Percentiles rank a stretch among this genome's conserved stretches.
These are phyloP conservation scores for Vachellia pachyceras DNA, from an alignment of 306 rosid species.

Conservation along the genomic window DNA sequence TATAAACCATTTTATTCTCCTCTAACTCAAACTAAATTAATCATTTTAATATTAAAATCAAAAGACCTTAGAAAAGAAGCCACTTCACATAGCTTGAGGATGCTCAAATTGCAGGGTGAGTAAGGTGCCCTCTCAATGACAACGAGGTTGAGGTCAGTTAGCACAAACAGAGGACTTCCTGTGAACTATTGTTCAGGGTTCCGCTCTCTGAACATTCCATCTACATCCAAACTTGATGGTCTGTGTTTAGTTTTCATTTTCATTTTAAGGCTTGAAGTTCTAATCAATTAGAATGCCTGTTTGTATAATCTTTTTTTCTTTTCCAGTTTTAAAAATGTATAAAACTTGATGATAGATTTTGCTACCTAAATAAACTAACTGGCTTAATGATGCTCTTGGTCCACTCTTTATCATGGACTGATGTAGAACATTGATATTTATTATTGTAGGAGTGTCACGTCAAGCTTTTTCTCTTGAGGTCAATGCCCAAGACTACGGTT, in stretches of 20 bases:
- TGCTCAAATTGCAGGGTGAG: constrained; percentile 72
- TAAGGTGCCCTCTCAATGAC: constrained; percentile 99
- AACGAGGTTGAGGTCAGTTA: constrained; percentile 72
- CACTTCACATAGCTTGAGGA: constrained; percentile 35
- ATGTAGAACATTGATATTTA: constrained; percentile 37
- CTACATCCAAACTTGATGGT: constrained; percentile 74
- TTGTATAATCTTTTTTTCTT: neutral
- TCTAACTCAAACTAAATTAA: constrained; percentile 14
- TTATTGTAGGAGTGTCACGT: constrained; percentile 81
- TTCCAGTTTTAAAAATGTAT: neutral
- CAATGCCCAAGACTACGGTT: constrained; percentile 85
- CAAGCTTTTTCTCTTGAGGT: constrained; percentile 82
- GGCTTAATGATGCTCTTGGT: constrained; percentile 29
- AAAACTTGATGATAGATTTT: constrained; percentile 10
- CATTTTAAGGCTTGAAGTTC: constrained; percentile 13
- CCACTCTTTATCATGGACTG: constrained; percentile 16
- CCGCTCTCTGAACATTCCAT: constrained; percentile 52
- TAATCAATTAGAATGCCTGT: neutral
- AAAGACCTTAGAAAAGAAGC: constrained; percentile 30
- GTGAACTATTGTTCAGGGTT: constrained; percentile 97
- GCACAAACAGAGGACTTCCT: constrained; percentile 73
- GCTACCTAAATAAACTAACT: constrained; percentile 18
- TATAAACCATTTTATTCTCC: constrained; percentile 13
- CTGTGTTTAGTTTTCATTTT: constrained; percentile 41
- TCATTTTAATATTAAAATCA: constrained; percentile 30